Conservation (phyloP, 2,329 filamentous ascomycete species). For the Metarhizium robertsii region DNA sequence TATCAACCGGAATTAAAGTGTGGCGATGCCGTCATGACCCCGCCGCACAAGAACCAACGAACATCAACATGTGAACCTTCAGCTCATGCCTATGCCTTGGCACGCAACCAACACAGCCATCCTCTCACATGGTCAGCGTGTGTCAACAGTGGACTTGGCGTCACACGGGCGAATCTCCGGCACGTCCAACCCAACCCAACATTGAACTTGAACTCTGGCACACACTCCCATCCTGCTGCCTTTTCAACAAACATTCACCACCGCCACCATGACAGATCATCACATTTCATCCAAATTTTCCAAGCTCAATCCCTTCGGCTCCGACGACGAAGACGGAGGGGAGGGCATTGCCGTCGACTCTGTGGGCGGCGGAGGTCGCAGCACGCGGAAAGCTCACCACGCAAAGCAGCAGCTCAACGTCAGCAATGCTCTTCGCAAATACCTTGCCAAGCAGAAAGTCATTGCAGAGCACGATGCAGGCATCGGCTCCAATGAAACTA, state of each 20-base stretch:
- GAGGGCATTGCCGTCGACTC: slow-evolving; percentile 25
- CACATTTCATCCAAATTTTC: slow-evolving; percentile 19
- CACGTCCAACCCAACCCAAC: too few relatives aligned
- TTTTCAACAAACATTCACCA: too few relatives aligned
- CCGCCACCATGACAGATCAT: slow-evolving; percentile 13
- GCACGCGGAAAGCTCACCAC: slow-evolving; percentile 36
- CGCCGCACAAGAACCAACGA: not conserved
- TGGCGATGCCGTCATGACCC: slow-evolving; percentile 11
- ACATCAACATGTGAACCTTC: not conserved
- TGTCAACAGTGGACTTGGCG: not conserved
- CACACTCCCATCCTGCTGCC: not conserved
- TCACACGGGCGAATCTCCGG: too few relatives aligned
- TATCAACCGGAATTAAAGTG: slow-evolving; percentile 2
- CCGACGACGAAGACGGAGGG: slow-evolving; percentile 24
- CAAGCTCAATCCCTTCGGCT: slow-evolving; percentile 21
- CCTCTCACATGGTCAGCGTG: not conserved
- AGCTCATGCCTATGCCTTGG: not conserved
- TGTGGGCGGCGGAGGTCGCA: slow-evolving; percentile 52
- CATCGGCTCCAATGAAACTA: slow-evolving; percentile 30
- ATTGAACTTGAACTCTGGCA: too few relatives aligned
- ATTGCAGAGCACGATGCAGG: slow-evolving; percentile 38
- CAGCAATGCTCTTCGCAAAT: slow-evolving; percentile 47
- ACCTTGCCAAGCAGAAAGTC: slow-evolving; percentile 43
- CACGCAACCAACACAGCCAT: not conserved
- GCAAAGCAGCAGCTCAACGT: slow-evolving; percentile 47